A percentile compares a stretch with the other conserved stretches of the same genome.
Conservation (phyloP, 2,329 filamentous ascomycete species). For the Fusarium longipes region DNA sequence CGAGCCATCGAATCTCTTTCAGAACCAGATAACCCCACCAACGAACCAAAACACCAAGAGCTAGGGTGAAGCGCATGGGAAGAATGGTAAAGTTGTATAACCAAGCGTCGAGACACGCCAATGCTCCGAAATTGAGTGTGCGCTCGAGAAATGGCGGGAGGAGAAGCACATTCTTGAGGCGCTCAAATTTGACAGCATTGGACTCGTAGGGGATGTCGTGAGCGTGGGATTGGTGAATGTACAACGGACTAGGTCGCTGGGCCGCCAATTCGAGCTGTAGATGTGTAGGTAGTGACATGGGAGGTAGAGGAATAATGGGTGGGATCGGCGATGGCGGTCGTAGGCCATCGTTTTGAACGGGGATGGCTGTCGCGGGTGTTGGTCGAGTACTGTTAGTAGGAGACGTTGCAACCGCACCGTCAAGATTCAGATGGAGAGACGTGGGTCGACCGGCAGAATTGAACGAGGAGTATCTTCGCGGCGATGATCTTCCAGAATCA, state of each 20-base stretch:
- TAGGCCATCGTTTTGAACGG: slow-evolving; percentile 42
- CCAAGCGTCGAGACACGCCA: slow-evolving; percentile 96
- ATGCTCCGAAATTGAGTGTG: slow-evolving; percentile 85
- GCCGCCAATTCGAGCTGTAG: slow-evolving; percentile 73
- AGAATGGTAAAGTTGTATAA: slow-evolving; percentile 96
- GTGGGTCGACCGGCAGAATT: slow-evolving; percentile 58
- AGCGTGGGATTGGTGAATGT: slow-evolving; percentile 69
- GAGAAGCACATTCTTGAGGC: slow-evolving; percentile 87
- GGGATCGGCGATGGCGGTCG: slow-evolving; percentile 62
- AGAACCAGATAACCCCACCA: slow-evolving; percentile 82
- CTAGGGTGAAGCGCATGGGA: slow-evolving; percentile 86
- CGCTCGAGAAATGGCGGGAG: slow-evolving; percentile 85
- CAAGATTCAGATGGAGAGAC: slow-evolving; percentile 58
- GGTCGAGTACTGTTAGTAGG: slow-evolving; percentile 27
- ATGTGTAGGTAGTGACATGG: slow-evolving; percentile 74
- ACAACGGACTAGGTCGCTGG: slow-evolving; percentile 71
- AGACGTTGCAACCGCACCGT: slow-evolving; percentile 41
- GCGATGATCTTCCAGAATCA: slow-evolving; percentile 48
- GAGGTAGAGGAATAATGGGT: slow-evolving; percentile 69
- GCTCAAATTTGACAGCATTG: slow-evolving; percentile 89
- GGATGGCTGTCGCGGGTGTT: slow-evolving; percentile 44
- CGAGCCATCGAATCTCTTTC: slow-evolving; percentile 78
- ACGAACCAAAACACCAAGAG: slow-evolving; percentile 76
- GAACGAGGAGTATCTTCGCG: slow-evolving; percentile 64
- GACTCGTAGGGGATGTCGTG: slow-evolving; percentile 85